These are phyloP conservation scores for Choiromyces venosus DNA, from an alignment of 495 filamentous ascomycete genomes.

Conservation along the genomic window DNA sequence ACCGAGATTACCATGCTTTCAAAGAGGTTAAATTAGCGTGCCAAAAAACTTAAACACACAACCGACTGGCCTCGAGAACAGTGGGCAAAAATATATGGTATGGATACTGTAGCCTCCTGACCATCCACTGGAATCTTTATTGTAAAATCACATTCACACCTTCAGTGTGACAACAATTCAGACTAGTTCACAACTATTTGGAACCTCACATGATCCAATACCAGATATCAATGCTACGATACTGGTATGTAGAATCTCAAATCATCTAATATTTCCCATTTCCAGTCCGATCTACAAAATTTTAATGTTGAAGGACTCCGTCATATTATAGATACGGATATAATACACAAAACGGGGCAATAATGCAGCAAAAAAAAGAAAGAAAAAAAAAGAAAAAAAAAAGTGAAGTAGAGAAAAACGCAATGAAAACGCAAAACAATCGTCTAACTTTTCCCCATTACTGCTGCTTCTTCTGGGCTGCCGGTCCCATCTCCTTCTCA, in stretches of 20 bases:
- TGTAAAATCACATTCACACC: not conserved
- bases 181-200: not conserved
- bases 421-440: not conserved
- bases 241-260: not conserved
- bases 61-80: not conserved
- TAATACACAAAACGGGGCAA: not conserved
- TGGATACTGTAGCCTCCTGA: not conserved
- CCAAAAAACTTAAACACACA: not conserved
- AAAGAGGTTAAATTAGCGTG: not conserved
- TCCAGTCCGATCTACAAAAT: not conserved
- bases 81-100: too few relatives aligned
- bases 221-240: not conserved
- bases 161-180: not conserved
- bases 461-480: conserved; percentile 72
- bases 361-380: conserved; percentile 6
- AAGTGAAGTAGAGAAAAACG: not conserved
- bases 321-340: not conserved
- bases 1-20: not conserved
- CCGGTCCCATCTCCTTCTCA: conserved; percentile 87
- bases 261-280: not conserved
- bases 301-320: not conserved
- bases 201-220: not conserved
- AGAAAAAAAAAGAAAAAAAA: not conserved
- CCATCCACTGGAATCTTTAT: not conserved
- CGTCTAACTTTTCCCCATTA: conserved; percentile 10